Base-by-base conservation (phyloP, 1,139 yeast species). In the Geotrichum bryndzae region DNA sequence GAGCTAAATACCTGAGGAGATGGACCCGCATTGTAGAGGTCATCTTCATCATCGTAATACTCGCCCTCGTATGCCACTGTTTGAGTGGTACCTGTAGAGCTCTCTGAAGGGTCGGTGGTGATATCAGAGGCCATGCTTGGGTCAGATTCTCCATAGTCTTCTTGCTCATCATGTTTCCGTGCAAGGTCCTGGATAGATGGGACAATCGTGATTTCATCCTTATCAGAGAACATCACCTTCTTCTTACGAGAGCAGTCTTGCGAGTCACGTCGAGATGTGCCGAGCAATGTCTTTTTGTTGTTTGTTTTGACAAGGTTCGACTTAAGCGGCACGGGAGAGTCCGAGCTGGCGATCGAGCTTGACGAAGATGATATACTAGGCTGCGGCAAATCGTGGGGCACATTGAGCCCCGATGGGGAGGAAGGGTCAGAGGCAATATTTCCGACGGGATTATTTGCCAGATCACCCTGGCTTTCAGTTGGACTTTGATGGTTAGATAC, bases 231-330 rank as follows among this genome's bases (percentile, higher is more conserved):
- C 62, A 62, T 57, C 10, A 62, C 64, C 31, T 62, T 62, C 33
- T 62, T 62, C 56, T 59, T 59, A 29, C 52, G 51, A 27, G 56
- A 52, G 31, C 31, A 23, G 11, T 18, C 52, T 22, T 38, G 48
- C 15, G 62, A 45, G 23, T 23, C 27, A 7, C 23, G 52, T 41
- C 22, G 48, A 23, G 35, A 31, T 23, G 2, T 27, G 22, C 18
- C 53, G 7, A 51, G 11, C 3, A 23, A 51, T 27, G 48, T 41
- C 41, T 51, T 51, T 27, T 54, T 53, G 18, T 50, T 38, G 41
- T 25, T 29, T 10, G 65, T 60, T 51, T 60, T 60, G 15, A 62
- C 67, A 38, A 65, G 58, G 56, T 66, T 64, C 13, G 68, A 66
- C 56, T 66, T 66, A 18, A 64, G 63, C n/a, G 67, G 67, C 15